Evolutionary conservation across 208 protist genomes (phyloP), one percentile per base, ranked within the genome.

Genomic region (Leishmania braziliensis): DNA sequence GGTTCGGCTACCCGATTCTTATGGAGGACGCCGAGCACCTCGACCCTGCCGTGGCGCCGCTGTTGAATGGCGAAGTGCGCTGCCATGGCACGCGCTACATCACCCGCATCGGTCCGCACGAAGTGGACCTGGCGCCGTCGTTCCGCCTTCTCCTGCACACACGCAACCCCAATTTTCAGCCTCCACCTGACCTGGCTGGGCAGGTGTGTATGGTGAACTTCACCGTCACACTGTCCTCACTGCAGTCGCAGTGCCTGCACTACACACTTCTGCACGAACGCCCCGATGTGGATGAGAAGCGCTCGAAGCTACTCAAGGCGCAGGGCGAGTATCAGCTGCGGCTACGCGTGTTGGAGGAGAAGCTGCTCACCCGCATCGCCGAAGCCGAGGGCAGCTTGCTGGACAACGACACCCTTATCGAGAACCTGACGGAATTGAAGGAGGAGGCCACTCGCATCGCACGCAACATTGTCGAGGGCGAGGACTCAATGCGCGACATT

Each of bases 21-120:
- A 96, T 99, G n/a, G 92, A 99, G 77, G 99, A 99, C 89, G 99
- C 99, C 33, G 99, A 99, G 89, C 90, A 95, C 58, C 95, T 99
- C 77, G 99, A 99, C 90, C 99, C 99, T 43, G 92, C 99, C 4
- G 86, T 99, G 20, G 98, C 98, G 76, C 99, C 99, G 54, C 93
- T 99, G 48, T 88, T 99, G 36, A 99, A 99, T 84, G 90, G 96
- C 20, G 99, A 99, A 86, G 91, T 99, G 29, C 92, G 90, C 69
- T 98, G 96, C 78, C 96, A 92, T 29, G 98, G 98, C 73, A 99
- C 81, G 33, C 93, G 98, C 82, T 84, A 91, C 69, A 88, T 99
- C 72, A 98, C 99, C 36, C 95, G 93, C 56, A 90, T 99, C 60
- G 99, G 99, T 36, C 92, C 97, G 62, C 96, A 99, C 76, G 99